These are phyloP conservation scores for Hypomontagnella submonticulosa DNA, from an alignment of 495 filamentous ascomycete species.

Conservation along the genomic window DNA sequence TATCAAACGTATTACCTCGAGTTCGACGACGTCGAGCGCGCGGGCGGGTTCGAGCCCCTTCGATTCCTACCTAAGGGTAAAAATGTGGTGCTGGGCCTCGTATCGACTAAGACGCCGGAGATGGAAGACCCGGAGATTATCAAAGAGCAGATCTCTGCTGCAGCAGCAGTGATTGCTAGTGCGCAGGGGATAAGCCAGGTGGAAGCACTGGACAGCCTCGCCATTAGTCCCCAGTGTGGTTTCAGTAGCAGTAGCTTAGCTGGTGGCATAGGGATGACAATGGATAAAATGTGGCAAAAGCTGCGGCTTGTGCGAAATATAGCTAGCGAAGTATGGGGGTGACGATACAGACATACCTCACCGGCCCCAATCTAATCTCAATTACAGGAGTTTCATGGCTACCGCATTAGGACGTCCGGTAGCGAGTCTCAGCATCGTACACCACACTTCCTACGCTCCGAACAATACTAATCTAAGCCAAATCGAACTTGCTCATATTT, in stretches of 20 bases:
- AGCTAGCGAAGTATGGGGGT: conserved; percentile 72
- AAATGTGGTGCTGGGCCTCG: conserved; percentile 80
- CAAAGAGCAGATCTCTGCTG: conserved; percentile 70
- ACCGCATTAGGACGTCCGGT: too few relatives aligned
- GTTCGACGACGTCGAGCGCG: conserved; percentile 79
- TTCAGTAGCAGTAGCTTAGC: conserved; percentile 77
- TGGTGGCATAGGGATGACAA: conserved; percentile 71
- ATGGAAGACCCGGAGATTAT: conserved; percentile 77
- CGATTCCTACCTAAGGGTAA: conserved; percentile 75
- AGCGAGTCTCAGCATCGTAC: too few relatives aligned
- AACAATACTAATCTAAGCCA: too few relatives aligned
- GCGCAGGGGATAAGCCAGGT: conserved; percentile 69
- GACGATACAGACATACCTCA: conserved; percentile 7
- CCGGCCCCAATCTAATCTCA: neutral
- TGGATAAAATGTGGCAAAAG: conserved; percentile 75
- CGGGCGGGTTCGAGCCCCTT: conserved; percentile 83
- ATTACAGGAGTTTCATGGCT: too few relatives aligned
- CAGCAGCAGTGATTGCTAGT: conserved; percentile 74
- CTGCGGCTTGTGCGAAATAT: conserved; percentile 72
- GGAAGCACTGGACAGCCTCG: conserved; percentile 72
- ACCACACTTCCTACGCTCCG: too few relatives aligned
- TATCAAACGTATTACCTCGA: conserved; percentile 85
- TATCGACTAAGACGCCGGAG: conserved; percentile 77
- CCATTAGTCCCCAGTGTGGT: conserved; percentile 81
- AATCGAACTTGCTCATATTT: too few relatives aligned